Conservation (phyloP, 257 asterid species). For the Plantago elongata region DNA sequence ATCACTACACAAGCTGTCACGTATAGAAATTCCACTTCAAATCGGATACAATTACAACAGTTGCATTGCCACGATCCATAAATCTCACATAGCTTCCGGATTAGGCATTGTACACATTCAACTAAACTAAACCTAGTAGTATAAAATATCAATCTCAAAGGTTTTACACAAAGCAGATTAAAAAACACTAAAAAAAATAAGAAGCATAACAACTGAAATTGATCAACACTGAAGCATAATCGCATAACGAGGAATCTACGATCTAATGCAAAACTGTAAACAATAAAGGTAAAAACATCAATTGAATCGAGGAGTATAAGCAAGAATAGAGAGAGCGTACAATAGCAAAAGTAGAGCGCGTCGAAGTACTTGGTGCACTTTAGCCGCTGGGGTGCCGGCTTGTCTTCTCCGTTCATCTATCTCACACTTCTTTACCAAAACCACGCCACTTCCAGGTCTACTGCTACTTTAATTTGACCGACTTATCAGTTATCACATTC, state of each 20-base stretch:
- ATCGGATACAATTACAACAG: neutral
- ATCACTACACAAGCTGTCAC: neutral
- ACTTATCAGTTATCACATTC: too few relatives aligned
- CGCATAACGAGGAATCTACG: neutral
- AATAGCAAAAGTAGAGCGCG: slow-evolving; percentile 88
- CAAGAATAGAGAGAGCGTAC: slow-evolving; percentile 29
- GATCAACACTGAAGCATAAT: neutral
- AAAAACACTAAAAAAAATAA: neutral
- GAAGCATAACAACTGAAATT: too few relatives aligned
- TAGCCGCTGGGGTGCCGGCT: slow-evolving; percentile 30
- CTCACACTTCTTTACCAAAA: too few relatives aligned
- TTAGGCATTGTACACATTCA: neutral
- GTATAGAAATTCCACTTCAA: too few relatives aligned
- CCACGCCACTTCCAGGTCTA: too few relatives aligned
- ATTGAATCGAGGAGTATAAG: too few relatives aligned
- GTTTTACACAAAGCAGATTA: neutral
- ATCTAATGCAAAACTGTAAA: neutral
- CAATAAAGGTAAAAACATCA: too few relatives aligned
- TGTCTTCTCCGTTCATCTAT: slow-evolving; percentile 22
- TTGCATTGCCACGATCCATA: neutral
- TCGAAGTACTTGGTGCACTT: slow-evolving; percentile 66
- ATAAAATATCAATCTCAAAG: neutral
- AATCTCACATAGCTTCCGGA: neutral
- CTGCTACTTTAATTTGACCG: too few relatives aligned
- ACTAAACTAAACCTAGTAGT: neutral